Percentiles rank a stretch among this genome's conserved stretches.
Conservation (phyloP, 805 yeast species). For the Teunomyces funiuensis region DNA sequence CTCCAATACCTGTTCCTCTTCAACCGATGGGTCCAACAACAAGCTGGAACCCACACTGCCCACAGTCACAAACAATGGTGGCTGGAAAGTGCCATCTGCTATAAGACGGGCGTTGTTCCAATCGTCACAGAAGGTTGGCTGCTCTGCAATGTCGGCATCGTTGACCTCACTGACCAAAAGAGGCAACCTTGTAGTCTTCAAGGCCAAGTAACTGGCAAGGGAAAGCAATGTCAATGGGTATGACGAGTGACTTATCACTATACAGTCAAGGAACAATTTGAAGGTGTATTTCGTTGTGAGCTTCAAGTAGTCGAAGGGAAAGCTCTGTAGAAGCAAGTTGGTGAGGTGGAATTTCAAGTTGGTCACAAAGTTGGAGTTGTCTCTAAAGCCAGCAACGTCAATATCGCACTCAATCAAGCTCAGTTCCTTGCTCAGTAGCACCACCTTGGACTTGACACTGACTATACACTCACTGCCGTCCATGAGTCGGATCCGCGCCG, state of each 20-base stretch:
- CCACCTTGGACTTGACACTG: slow-evolving; percentile 85
- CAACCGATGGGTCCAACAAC: slow-evolving; percentile 82
- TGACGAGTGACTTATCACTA: slow-evolving; percentile 73
- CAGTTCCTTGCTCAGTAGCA: slow-evolving; percentile 37
- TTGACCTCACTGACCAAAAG: slow-evolving; percentile 66
- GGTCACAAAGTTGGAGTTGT: slow-evolving; percentile 68
- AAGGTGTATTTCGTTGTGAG: slow-evolving; percentile 75
- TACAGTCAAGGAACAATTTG: slow-evolving; percentile 75
- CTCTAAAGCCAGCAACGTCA: slow-evolving; percentile 77
- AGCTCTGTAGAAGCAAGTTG: slow-evolving; percentile 49
- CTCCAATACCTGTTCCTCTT: slow-evolving; percentile 86
- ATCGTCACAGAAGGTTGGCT: slow-evolving; percentile 89
- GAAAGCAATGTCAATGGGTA: slow-evolving; percentile 82
- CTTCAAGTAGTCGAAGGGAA: slow-evolving; percentile 53
- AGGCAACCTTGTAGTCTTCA: slow-evolving; percentile 77
- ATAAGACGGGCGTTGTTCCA: slow-evolving; percentile 62
- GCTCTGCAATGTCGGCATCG: slow-evolving; percentile 72
- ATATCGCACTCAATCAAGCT: slow-evolving; percentile 72
- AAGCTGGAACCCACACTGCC: slow-evolving; percentile 72
- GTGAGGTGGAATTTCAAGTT: slow-evolving; percentile 64
- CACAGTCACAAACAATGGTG: slow-evolving; percentile 74
- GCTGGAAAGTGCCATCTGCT: slow-evolving; percentile 47
- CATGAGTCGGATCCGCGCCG: slow-evolving; percentile 78
- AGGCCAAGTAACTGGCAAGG: slow-evolving; percentile 76
- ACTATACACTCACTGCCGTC: slow-evolving; percentile 95